Evolutionary conservation across 2,329 filamentous ascomycete genomes (phyloP).

Genomic region (Ambrosiella xylebori): DNA sequence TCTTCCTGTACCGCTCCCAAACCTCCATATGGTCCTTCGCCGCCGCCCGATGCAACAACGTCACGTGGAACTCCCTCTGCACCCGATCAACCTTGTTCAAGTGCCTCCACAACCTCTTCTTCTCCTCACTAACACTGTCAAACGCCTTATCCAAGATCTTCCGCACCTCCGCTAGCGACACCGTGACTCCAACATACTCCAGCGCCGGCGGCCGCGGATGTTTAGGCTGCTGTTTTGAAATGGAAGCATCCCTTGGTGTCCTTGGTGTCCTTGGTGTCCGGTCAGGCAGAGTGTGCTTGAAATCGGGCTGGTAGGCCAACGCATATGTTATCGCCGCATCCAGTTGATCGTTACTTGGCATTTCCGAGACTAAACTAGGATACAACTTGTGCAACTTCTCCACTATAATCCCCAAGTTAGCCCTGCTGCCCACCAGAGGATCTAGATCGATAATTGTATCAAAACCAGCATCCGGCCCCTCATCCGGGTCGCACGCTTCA

Average conservation of each 20-base stretch:
- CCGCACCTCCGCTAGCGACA: conserved; percentile 27
- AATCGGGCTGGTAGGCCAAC: conserved; percentile 56
- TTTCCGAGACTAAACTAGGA: conserved; percentile 52
- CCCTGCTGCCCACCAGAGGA: conserved; percentile 55
- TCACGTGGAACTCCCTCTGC: conserved; percentile 82
- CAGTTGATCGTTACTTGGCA: conserved; percentile 57
- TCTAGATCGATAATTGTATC: conserved; percentile 75
- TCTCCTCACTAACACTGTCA: conserved; percentile 24
- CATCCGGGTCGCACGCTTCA: conserved; percentile 52
- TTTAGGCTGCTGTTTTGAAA: conserved; percentile 18
- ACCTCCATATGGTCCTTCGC: conserved; percentile 44
- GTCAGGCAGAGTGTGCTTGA: conserved; percentile 58
- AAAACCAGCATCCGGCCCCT: conserved; percentile 62
- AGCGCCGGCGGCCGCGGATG: conserved; percentile 28
- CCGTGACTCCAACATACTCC: conserved; percentile 39
- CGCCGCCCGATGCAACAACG: conserved; percentile 65
- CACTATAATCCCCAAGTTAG: conserved; percentile 71
- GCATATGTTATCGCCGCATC: conserved; percentile 64
- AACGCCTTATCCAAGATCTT: conserved; percentile 55
- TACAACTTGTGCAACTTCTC: conserved; percentile 56
- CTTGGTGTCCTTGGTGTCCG: conserved; percentile 23
- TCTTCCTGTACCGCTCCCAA: conserved; percentile 56
- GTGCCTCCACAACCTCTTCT: conserved; percentile 46
- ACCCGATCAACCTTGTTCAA: conserved; percentile 58
- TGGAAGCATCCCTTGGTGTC: conserved; percentile 20